Conservation (phyloP, 2,329 filamentous ascomycete species). For the Nigrospora sphaerica region DNA sequence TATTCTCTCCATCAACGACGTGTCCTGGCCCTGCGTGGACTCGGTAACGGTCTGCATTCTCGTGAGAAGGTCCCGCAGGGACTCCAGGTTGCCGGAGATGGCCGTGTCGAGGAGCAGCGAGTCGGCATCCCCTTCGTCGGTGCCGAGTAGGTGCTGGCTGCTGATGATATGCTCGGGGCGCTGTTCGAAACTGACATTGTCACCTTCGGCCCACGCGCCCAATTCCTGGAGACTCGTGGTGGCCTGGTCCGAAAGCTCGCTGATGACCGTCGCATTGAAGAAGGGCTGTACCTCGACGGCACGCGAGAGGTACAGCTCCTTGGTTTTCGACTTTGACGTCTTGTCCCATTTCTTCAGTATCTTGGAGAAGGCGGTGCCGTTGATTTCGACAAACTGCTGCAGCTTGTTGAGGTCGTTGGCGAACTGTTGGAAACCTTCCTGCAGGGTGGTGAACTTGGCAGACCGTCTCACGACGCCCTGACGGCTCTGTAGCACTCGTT, state of each 20-base stretch:
- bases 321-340: constrained; percentile 97
- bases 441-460: constrained; percentile 86
- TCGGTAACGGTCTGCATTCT: constrained; percentile 55
- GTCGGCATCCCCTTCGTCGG: constrained; percentile 86
- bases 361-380: constrained; percentile 95
- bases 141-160: constrained; percentile 59
- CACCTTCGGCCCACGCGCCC: constrained; percentile 94
- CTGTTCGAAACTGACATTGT: constrained; percentile 76
- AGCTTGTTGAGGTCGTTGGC: constrained; percentile 95
- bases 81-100: constrained; percentile 69
- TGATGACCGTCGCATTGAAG: constrained; percentile 96
- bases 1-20: constrained; percentile 62
- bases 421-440: constrained; percentile 97
- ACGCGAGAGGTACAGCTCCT: constrained; percentile 91
- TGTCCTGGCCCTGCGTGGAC: constrained; percentile 39
- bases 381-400: constrained; percentile 97
- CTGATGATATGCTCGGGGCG: constrained; percentile 56
- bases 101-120: constrained; percentile 83
- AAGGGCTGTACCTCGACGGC: constrained; percentile 97
- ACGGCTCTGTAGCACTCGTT: constrained; percentile 79
- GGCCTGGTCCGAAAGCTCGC: constrained; percentile 91
- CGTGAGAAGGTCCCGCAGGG: constrained; percentile 72
- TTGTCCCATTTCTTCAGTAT: constrained; percentile 99
- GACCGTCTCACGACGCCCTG: constrained; percentile 77
- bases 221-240: constrained; percentile 94